Evolutionary conservation across 148 eudicot genomes (phyloP).

Genomic region (Oxyria digyna): DNA sequence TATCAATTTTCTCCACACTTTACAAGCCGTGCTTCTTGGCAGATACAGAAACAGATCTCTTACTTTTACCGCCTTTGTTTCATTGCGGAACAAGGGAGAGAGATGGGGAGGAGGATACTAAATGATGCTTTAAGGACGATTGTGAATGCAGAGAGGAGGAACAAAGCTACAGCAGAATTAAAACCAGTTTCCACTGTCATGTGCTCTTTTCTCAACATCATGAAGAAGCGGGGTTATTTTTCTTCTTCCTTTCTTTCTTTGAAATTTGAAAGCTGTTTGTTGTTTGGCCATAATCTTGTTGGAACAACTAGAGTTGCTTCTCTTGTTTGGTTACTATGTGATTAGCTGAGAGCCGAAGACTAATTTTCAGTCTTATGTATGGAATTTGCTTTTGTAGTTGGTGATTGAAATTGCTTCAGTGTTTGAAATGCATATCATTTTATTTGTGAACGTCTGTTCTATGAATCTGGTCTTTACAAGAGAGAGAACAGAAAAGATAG

Average conservation of each 20-base stretch:
- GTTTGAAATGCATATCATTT: neutral
- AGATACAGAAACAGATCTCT: too few species aligned
- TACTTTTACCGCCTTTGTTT: too few species aligned
- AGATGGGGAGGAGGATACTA: conserved; percentile 70
- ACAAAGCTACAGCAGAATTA: conserved; percentile 52
- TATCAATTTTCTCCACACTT: too few species aligned
- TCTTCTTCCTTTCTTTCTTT: neutral
- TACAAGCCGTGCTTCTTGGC: too few species aligned
- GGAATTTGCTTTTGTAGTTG: neutral
- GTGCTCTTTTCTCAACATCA: conserved; percentile 63
- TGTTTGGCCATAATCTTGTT: neutral
- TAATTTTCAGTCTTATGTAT: neutral
- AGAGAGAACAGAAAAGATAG: neutral
- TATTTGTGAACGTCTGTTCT: neutral
- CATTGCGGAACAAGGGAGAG: too few species aligned
- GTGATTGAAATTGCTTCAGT: neutral
- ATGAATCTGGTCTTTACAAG: neutral
- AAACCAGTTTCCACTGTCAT: conserved; percentile 60
- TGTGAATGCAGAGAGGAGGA: conserved; percentile 81
- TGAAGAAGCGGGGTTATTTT: conserved; percentile 70
- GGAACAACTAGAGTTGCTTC: neutral
- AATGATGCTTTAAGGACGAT: conserved; percentile 74
- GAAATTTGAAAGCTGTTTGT: neutral
- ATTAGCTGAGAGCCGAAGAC: too few species aligned
- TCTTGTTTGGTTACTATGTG: neutral